These are phyloP conservation scores for Trypanosomatidae sp. DNA, from an alignment of 208 protist genomes.

Conservation along the genomic window DNA sequence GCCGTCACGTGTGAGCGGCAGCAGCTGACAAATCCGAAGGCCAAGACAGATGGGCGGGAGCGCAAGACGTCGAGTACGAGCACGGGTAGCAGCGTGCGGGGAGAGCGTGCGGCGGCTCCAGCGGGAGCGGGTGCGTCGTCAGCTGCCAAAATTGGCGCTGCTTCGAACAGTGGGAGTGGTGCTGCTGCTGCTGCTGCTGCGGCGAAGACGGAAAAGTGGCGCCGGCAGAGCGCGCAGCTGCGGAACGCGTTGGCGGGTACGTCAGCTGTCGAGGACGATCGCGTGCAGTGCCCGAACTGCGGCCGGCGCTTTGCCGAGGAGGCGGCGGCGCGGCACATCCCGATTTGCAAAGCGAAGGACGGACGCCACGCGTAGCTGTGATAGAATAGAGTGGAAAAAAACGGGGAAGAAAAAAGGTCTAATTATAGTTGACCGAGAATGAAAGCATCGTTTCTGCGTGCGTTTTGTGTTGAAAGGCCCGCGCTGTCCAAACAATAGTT, in stretches of 20 bases:
- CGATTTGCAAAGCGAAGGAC: slow-evolving; percentile 27
- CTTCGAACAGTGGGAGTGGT: neutral
- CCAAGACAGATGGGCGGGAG: slow-evolving; percentile 2
- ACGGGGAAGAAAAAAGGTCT: neutral
- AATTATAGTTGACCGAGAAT: too few species aligned
- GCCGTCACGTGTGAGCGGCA: slow-evolving; percentile 42
- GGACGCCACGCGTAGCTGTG: slow-evolving; percentile 8
- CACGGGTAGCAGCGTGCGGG: too few species aligned
- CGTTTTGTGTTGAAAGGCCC: too few species aligned
- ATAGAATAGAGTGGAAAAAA: neutral
- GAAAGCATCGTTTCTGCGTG: too few species aligned
- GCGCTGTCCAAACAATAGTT: too few species aligned
- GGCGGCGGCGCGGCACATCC: slow-evolving; percentile 43
- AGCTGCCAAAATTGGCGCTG: neutral
- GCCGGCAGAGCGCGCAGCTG: slow-evolving; percentile 42
- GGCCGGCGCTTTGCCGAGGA: slow-evolving; percentile 42
- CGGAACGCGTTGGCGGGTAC: slow-evolving; percentile 28
- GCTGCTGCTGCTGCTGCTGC: neutral
- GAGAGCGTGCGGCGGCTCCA: too few species aligned
- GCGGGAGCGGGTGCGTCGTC: too few species aligned
- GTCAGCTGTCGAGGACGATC: slow-evolving; percentile 28
- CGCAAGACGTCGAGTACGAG: too few species aligned
- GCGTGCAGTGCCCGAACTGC: slow-evolving; percentile 48
- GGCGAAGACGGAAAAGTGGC: slow-evolving; percentile 24
- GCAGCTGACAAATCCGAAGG: slow-evolving; percentile 4